These are phyloP conservation scores for Stentor coeruleus DNA, from an alignment of 73 alveolate genomes.

Conservation along the genomic window DNA sequence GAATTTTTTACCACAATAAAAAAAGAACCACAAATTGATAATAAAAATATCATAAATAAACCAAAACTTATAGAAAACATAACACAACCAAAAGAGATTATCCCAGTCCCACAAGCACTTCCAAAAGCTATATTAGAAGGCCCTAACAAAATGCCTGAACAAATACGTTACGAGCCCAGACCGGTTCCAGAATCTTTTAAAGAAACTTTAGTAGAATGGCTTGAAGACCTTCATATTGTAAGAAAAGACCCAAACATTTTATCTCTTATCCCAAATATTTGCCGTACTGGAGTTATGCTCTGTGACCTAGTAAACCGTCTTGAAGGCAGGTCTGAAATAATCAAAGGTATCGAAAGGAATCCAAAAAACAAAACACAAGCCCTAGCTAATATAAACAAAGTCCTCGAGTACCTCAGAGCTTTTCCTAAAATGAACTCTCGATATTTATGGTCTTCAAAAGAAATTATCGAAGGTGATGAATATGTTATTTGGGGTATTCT, in stretches of 20 bases:
- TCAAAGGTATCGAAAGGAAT: constrained; percentile 50
- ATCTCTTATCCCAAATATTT: background rate
- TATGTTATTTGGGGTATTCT: background rate
- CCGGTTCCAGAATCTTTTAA: background rate
- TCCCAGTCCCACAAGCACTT: too few species aligned
- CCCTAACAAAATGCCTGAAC: background rate
- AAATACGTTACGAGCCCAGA: background rate
- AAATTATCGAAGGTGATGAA: background rate
- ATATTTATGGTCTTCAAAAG: background rate
- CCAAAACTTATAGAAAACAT: too few species aligned
- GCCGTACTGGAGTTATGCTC: constrained; percentile 51
- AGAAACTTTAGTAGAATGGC: background rate
- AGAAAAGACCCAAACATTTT: background rate
- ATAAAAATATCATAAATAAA: too few species aligned
- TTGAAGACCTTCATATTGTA: background rate
- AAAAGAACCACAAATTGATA: too few species aligned
- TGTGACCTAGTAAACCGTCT: constrained; percentile 60
- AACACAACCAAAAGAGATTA: too few species aligned
- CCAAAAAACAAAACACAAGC: constrained; percentile 49
- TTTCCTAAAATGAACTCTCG: constrained; percentile 23
- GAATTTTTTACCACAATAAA: too few species aligned
- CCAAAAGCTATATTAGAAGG: too few species aligned
- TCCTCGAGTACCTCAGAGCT: constrained; percentile 46
- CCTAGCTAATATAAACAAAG: constrained; percentile 57
- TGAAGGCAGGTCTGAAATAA: constrained; percentile 58